Percentiles rank a stretch among this genome's conserved stretches.
Evolutionary conservation across 495 filamentous ascomycete species (phyloP).

Genomic region (Penicillium canariense): DNA sequence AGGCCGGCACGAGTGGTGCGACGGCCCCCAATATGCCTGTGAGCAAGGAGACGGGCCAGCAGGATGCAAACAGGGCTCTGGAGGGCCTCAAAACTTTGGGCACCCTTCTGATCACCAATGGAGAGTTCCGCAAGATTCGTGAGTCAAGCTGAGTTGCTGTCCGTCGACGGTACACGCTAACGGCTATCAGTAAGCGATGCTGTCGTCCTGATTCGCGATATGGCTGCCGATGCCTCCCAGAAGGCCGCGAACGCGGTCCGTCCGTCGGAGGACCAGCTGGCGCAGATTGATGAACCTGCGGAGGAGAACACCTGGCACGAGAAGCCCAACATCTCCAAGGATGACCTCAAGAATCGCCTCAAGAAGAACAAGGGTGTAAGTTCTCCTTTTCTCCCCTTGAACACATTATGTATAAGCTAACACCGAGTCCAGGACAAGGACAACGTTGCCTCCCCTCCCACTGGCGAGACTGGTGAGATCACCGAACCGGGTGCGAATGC

Average conservation of each 20-base stretch:
- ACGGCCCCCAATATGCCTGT: conserved; percentile 62
- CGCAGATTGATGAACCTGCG: conserved; percentile 76
- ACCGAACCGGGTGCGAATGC: not conserved
- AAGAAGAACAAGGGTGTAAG: conserved; percentile 56
- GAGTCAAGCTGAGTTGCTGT: conserved; percentile 36
- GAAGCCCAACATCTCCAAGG: conserved; percentile 71
- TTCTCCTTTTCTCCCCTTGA: not conserved
- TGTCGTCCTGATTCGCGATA: conserved; percentile 77
- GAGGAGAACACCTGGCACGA: conserved; percentile 95
- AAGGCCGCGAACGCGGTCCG: conserved; percentile 76
- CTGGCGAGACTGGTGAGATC: conserved; percentile 6
- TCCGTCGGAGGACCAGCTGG: conserved; percentile 74
- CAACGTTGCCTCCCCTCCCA: conserved; percentile 8
- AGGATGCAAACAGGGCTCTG: conserved; percentile 76
- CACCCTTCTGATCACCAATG: conserved; percentile 88
- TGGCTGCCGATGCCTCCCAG: conserved; percentile 82
- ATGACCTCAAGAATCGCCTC: conserved; percentile 65
- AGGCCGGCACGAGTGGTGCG: conserved; percentile 60
- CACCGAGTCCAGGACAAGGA: conserved; percentile 17
- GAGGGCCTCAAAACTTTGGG: conserved; percentile 89
- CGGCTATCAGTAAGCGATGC: conserved; percentile 72
- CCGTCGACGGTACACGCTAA: conserved; percentile 21
- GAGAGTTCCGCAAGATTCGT: conserved; percentile 93
- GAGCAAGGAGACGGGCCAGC: conserved; percentile 69
- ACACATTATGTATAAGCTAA: conserved; percentile 8